These are phyloP conservation scores for Arthrobotrys entomopaga DNA, from an alignment of 2,329 filamentous ascomycete genomes.

Conservation along the genomic window DNA sequence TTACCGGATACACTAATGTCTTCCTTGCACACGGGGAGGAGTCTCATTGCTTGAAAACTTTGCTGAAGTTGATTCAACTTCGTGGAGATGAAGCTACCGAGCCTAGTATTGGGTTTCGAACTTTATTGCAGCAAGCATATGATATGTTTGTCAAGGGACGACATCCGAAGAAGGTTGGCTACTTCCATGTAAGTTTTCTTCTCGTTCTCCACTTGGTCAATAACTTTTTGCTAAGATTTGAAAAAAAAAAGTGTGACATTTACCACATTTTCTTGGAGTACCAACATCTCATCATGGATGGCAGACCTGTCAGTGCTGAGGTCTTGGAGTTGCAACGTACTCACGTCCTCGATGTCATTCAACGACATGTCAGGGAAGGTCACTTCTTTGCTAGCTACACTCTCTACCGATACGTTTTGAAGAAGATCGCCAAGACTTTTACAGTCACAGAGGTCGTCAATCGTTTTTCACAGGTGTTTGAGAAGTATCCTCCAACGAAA, in stretches of 20 bases:
- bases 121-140: slow-evolving; percentile 11
- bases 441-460: not conserved
- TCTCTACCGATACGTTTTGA: slow-evolving; percentile 31
- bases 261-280: slow-evolving; percentile 33
- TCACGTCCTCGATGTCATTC: not conserved
- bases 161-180: slow-evolving; percentile 24
- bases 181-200: slow-evolving; percentile 41
- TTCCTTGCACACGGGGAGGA: slow-evolving; percentile 23
- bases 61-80: slow-evolving; percentile 20
- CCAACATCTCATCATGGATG: not conserved
- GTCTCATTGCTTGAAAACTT: slow-evolving; percentile 10
- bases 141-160: slow-evolving; percentile 29
- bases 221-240: not conserved
- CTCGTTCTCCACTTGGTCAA: not conserved
- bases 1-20: slow-evolving; percentile 13
- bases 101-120: slow-evolving; percentile 18
- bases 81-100: slow-evolving; percentile 17
- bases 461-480: slow-evolving; percentile 9
- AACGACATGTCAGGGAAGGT: slow-evolving; percentile 23
- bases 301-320: not conserved
- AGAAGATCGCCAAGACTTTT: not conserved
- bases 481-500: not conserved
- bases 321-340: not conserved
- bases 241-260: slow-evolving; percentile 33
- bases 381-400: slow-evolving; percentile 33